These are phyloP conservation scores for Erodium maritimum DNA, from an alignment of 345 rosid species.

Conservation along the genomic window DNA sequence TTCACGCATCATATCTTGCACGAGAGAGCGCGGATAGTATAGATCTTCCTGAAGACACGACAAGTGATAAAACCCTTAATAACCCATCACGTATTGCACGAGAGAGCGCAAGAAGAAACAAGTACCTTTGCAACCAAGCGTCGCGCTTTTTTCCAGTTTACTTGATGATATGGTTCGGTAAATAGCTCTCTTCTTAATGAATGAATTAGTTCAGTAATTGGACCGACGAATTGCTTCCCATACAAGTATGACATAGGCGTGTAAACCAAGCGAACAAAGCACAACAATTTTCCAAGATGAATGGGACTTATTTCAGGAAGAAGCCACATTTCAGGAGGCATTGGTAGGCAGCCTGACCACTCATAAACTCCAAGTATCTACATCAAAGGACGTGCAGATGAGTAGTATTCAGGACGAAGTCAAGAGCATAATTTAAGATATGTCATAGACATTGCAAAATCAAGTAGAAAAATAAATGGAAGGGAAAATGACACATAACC, in stretches of 20 bases:
- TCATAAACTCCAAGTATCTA: constrained; percentile 58
- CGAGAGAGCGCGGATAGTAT: constrained; percentile 36
- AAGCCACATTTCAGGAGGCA: constrained; percentile 60
- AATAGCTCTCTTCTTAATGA: constrained; percentile 45
- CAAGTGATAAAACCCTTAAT: too few relatives aligned
- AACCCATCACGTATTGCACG: too few relatives aligned
- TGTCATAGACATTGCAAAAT: too few relatives aligned
- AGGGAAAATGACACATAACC: too few relatives aligned
- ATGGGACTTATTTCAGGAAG: constrained; percentile 38
- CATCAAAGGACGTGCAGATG: too few relatives aligned
- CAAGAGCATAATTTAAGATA: too few relatives aligned
- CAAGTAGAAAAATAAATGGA: too few relatives aligned
- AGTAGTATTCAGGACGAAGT: too few relatives aligned
- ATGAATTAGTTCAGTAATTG: constrained; percentile 31
- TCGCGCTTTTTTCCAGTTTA: constrained; percentile 46
- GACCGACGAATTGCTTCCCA: constrained; percentile 53
- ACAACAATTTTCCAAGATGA: constrained; percentile 45
- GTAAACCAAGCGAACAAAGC: constrained; percentile 46
- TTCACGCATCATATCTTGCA: constrained; percentile 49
- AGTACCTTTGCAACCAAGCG: constrained; percentile 30
- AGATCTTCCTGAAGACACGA: constrained; percentile 62
- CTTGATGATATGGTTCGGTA: constrained; percentile 30
- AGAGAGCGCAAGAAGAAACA: not conserved
- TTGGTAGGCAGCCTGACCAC: constrained; percentile 59
- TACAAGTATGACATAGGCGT: constrained; percentile 64